Conservation (phyloP, 306 rosid genomes). For the Lablab purpureus region DNA sequence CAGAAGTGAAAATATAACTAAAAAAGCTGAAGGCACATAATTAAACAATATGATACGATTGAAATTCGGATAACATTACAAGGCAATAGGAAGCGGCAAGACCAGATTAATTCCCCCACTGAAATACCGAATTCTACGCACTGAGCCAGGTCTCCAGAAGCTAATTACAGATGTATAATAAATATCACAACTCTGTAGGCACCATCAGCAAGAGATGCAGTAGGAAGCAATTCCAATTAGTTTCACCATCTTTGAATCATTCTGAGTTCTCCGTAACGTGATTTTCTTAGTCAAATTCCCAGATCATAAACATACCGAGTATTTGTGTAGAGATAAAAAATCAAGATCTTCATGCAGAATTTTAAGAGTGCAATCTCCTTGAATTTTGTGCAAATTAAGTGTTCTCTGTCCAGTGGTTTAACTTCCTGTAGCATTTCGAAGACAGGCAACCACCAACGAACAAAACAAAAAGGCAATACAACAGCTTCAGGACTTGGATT, state of each 20-base stretch:
- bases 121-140: constrained; percentile 22
- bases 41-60: constrained; percentile 29
- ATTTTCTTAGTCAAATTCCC: constrained; percentile 45
- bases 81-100: constrained; percentile 46
- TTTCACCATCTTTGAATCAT: constrained; percentile 42
- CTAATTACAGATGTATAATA: constrained; percentile 27
- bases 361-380: constrained; percentile 35
- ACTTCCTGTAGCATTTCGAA: constrained; percentile 39
- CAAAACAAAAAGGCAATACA: not conserved
- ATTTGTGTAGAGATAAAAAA: constrained; percentile 32
- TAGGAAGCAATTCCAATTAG: constrained; percentile 26
- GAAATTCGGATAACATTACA: constrained; percentile 32
- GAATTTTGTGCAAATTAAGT: constrained; percentile 23
- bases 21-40: constrained; percentile 2
- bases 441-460: constrained; percentile 20
- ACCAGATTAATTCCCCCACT: constrained; percentile 35
- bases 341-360: constrained; percentile 37
- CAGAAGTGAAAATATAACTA: not conserved
- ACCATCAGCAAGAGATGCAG: constrained; percentile 36
- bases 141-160: constrained; percentile 42
- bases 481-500: constrained; percentile 25
- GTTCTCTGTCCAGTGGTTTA: constrained; percentile 36
- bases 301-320: constrained; percentile 34
- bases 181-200: constrained; percentile 34
- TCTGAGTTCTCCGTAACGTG: constrained; percentile 33